These are phyloP conservation scores for Byssothecium circinans DNA, from an alignment of 2,329 filamentous ascomycete species.

Conservation along the genomic window DNA sequence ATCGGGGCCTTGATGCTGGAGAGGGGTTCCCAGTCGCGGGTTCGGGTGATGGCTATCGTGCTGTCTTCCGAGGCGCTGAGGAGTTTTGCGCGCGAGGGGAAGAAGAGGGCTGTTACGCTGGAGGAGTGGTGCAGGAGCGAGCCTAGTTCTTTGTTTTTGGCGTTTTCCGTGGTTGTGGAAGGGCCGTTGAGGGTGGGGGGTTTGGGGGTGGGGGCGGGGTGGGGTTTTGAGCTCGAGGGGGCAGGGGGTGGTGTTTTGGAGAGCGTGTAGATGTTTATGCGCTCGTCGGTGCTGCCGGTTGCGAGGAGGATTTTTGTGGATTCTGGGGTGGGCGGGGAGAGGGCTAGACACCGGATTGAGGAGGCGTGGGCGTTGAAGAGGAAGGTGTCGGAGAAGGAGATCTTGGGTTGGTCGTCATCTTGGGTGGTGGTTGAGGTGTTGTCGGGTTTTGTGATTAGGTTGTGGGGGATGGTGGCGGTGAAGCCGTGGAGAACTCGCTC, in stretches of 20 bases:
- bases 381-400: conserved; percentile 86
- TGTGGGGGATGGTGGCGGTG: conserved; percentile 67
- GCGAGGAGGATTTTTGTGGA: conserved; percentile 85
- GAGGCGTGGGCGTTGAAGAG: conserved; percentile 93
- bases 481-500: conserved; percentile 90
- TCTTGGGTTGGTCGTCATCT: conserved; percentile 33
- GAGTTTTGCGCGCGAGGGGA: conserved; percentile 84
- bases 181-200: conserved; percentile 70
- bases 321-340: conserved; percentile 71
- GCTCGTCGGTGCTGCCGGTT: conserved; percentile 88
- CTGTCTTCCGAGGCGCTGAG: conserved; percentile 89
- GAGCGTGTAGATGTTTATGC: conserved; percentile 91
- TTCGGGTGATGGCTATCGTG: conserved; percentile 82
- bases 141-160: conserved; percentile 84
- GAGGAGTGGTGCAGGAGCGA: conserved; percentile 84
- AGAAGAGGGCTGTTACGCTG: conserved; percentile 75
- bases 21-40: conserved; percentile 85
- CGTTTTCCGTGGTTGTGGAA: conserved; percentile 79
- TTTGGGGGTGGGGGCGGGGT: too few relatives aligned
- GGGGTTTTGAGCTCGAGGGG: conserved; percentile 61
- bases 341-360: conserved; percentile 82
- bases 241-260: conserved; percentile 59
- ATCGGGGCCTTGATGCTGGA: conserved; percentile 87
- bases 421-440: conserved; percentile 10
- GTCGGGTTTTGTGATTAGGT: conserved; percentile 32